Percentiles rank a stretch among this genome's conserved stretches.
Conservation (phyloP, 306 rosid species). For the Alnus glutinosa region DNA sequence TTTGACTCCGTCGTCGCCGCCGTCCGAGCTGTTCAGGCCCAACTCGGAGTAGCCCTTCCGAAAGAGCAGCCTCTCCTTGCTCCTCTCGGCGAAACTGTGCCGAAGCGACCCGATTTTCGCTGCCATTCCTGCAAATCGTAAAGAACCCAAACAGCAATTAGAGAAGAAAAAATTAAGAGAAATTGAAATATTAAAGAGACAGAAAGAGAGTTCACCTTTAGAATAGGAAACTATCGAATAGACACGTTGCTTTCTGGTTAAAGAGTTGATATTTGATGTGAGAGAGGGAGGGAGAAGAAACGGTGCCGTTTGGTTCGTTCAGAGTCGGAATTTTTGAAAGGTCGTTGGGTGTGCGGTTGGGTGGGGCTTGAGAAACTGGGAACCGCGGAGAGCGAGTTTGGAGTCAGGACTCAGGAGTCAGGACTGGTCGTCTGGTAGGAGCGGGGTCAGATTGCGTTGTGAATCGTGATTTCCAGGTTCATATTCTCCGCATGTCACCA, state of each 20-base stretch:
- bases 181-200: not conserved
- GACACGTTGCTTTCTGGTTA: too few species aligned
- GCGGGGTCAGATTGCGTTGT: too few species aligned
- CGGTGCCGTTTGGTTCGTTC: not conserved
- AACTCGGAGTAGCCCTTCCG: conserved; percentile 46
- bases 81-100: conserved; percentile 59
- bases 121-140: conserved; percentile 22
- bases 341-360: not conserved
- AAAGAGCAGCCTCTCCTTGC: conserved; percentile 55
- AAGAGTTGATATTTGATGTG: too few species aligned
- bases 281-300: not conserved
- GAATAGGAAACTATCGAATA: too few species aligned
- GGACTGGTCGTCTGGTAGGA: too few species aligned
- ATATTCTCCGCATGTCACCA: too few species aligned
- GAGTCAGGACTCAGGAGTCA: not conserved
- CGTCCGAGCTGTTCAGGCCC: conserved; percentile 18
- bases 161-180: too few species aligned
- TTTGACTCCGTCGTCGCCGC: conserved; percentile 18
- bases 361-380: not conserved
- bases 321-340: not conserved
- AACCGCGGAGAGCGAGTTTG: too few species aligned
- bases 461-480: too few species aligned
- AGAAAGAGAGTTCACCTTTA: not conserved
- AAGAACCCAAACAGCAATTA: not conserved
- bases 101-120: conserved; percentile 51